phyloP scores from a whole-genome alignment of 208 protist species.

The Sergeia podlipaevii region DNA sequence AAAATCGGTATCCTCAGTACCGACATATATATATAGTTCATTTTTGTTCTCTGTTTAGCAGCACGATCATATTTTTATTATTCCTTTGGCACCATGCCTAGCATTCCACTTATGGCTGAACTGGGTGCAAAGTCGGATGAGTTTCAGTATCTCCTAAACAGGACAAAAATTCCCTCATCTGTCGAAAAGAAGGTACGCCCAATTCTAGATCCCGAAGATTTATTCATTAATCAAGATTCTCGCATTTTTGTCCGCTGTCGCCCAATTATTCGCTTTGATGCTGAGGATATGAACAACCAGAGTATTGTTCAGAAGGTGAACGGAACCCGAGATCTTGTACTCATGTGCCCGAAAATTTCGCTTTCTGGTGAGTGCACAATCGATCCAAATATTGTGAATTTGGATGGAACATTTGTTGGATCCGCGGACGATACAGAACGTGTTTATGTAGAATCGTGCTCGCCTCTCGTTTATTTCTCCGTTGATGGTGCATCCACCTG shows the following conservation, averaged over 20 bases:
- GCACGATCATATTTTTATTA: conserved; percentile 8
- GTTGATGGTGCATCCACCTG: conserved; percentile 79
- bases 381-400: conserved; percentile 60
- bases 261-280: conserved; percentile 79
- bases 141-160: conserved; percentile 80
- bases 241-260: conserved; percentile 84
- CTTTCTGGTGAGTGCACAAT: conserved; percentile 74
- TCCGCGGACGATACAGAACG: conserved; percentile 48
- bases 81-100: conserved; percentile 47
- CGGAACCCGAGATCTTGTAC: conserved; percentile 61
- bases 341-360: conserved; percentile 86
- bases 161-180: conserved; percentile 40
- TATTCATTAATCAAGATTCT: conserved; percentile 78
- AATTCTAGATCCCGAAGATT: conserved; percentile 60
- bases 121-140: conserved; percentile 75
- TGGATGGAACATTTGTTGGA: conserved; percentile 80
- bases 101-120: conserved; percentile 80
- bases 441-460: conserved; percentile 78
- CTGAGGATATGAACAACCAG: conserved; percentile 55
- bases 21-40: not conserved
- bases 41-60: not conserved
- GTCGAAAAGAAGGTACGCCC: conserved; percentile 57
- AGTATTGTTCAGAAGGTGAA: conserved; percentile 82
- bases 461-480: conserved; percentile 71
- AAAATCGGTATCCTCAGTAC: not conserved